These are phyloP conservation scores for Lachnellula willkommii DNA, from an alignment of 2,329 filamentous ascomycete species.

Conservation along the genomic window DNA sequence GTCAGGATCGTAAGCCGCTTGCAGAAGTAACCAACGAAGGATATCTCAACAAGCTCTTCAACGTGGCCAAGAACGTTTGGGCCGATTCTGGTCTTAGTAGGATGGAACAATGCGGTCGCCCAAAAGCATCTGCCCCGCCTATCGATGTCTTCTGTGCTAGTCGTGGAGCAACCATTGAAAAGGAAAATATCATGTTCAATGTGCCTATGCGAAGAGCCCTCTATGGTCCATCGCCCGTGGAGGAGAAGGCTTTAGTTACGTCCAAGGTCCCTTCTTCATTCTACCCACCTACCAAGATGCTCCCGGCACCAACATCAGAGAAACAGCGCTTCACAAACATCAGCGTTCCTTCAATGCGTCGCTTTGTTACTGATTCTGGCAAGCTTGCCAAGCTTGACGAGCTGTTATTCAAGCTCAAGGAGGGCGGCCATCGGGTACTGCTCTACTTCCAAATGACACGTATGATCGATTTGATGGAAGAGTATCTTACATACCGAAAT, in stretches of 20 bases:
- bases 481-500: conserved; percentile 97
- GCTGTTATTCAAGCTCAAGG: conserved; percentile 83
- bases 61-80: conserved; percentile 64
- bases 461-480: conserved; percentile 99
- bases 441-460: conserved; percentile 99
- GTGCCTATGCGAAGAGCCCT: conserved; percentile 66
- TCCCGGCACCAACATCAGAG: conserved; percentile 74
- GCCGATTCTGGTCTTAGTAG: conserved; percentile 65
- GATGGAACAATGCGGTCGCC: conserved; percentile 75
- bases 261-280: conserved; percentile 61
- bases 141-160: conserved; percentile 74
- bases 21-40: conserved; percentile 68
- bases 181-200: conserved; percentile 74
- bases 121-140: conserved; percentile 78
- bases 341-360: conserved; percentile 88
- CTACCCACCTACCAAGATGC: conserved; percentile 58
- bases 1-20: conserved; percentile 60
- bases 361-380: conserved; percentile 95
- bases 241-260: conserved; percentile 72
- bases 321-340: conserved; percentile 87
- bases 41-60: conserved; percentile 69
- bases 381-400: conserved; percentile 90
- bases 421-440: conserved; percentile 84
- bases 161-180: conserved; percentile 58
- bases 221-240: conserved; percentile 56